phyloP scores from a whole-genome alignment of 208 protist species.

The Leptomonas seymouri region DNA sequence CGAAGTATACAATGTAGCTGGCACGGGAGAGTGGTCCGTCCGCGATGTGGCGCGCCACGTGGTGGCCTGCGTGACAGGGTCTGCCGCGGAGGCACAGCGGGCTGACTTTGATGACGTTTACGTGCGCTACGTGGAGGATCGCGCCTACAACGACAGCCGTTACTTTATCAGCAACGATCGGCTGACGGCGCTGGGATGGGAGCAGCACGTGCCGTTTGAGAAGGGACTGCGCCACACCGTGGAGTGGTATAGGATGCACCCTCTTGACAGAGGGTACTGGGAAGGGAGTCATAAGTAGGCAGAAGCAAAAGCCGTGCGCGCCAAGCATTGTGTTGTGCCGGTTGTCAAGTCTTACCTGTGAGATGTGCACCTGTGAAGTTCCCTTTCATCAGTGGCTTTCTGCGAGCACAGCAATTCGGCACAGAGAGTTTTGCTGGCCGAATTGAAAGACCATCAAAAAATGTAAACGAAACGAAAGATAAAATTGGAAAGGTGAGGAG shows the following conservation, averaged over 20 bases:
- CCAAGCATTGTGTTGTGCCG: too few relatives aligned
- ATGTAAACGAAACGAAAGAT: too few relatives aligned
- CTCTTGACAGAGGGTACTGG: conserved; percentile 24
- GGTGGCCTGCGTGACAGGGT: conserved; percentile 32
- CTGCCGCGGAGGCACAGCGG: conserved; percentile 9
- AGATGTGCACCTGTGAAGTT: too few relatives aligned
- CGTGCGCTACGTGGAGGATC: conserved; percentile 47
- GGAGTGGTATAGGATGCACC: conserved; percentile 51
- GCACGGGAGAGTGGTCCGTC: conserved; percentile 58
- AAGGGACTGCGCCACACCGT: conserved; percentile 61
- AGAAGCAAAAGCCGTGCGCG: background rate
- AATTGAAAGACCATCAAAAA: too few relatives aligned
- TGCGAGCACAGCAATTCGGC: too few relatives aligned
- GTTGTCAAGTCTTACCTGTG: too few relatives aligned
- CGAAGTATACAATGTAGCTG: conserved; percentile 87
- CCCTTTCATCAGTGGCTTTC: too few relatives aligned
- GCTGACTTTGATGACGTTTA: conserved; percentile 29
- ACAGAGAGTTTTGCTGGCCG: too few relatives aligned
- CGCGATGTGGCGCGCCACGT: conserved; percentile 47
- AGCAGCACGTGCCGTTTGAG: conserved; percentile 46
- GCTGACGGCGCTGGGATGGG: conserved; percentile 80
- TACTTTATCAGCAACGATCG: conserved; percentile 77
- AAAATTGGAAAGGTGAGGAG: too few relatives aligned
- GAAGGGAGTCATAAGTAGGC: background rate
- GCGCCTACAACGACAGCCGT: conserved; percentile 91